Percentiles rank a stretch among this genome's conserved stretches.
Evolutionary conservation across 768 basidiomycete genomes (phyloP).

Genomic region (Pilatotrama ljubarskyi): DNA sequence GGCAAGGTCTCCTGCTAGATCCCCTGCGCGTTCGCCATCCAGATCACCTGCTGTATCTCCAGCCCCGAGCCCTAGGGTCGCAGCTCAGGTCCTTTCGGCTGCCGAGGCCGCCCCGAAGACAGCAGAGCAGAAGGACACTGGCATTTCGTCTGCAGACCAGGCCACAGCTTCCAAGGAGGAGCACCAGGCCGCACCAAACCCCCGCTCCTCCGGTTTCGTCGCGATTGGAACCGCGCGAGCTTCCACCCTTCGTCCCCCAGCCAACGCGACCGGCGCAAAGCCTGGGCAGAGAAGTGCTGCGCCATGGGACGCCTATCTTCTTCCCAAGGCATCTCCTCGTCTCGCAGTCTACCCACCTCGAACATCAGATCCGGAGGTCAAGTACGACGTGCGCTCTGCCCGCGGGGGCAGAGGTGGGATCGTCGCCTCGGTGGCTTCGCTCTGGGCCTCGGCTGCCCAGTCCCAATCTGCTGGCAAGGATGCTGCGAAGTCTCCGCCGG

Average conservation of each 20-base stretch:
- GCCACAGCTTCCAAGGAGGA: not conserved
- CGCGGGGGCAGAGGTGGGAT: constrained; percentile 76
- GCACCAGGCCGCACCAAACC: constrained; percentile 50
- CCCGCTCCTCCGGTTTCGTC: constrained; percentile 76
- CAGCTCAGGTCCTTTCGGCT: not conserved
- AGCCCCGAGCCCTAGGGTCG: not conserved
- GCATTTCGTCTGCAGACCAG: not conserved
- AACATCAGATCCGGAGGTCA: constrained; percentile 50
- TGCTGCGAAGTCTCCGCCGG: not conserved
- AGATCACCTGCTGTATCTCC: not conserved
- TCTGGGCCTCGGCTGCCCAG: constrained; percentile 57
- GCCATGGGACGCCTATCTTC: constrained; percentile 10
- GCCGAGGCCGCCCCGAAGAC: not conserved
- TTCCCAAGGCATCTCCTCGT: constrained; percentile 16
- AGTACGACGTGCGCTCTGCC: constrained; percentile 75
- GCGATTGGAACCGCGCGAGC: constrained; percentile 57
- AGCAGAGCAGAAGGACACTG: not conserved
- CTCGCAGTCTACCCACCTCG: constrained; percentile 23
- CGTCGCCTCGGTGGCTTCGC: constrained; percentile 69
- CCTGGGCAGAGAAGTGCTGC: not conserved
- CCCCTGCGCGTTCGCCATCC: not conserved
- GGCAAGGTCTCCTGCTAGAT: not conserved
- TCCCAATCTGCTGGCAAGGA: constrained; percentile 15
- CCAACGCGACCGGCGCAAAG: not conserved
- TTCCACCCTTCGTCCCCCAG: not conserved